These are phyloP conservation scores for Globisporangium viniferum DNA, from an alignment of 352 stramenopile genomes.

Conservation along the genomic window DNA sequence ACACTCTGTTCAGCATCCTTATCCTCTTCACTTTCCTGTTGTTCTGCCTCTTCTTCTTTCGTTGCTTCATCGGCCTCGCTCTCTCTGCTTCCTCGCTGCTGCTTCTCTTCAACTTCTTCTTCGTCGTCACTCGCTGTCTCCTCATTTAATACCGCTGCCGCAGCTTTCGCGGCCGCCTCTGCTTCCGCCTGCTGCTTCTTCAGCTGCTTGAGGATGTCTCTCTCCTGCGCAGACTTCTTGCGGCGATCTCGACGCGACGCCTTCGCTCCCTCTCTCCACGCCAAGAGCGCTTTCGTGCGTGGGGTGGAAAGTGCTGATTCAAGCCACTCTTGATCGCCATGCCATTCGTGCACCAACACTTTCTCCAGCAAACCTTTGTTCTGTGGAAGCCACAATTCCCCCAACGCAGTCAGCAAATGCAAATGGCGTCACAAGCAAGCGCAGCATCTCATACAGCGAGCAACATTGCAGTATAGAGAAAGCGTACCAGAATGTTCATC, in stretches of 20 bases:
- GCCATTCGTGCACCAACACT: conserved; percentile 69
- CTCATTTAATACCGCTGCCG: conserved; percentile 5
- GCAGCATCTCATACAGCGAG: background rate
- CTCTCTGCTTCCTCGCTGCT: background rate
- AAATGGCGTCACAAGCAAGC: background rate
- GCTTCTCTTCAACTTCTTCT: conserved; percentile 9
- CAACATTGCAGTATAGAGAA: background rate
- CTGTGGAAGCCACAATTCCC: conserved; percentile 12
- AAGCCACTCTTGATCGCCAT: conserved; percentile 55
- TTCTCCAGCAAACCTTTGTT: conserved; percentile 56
- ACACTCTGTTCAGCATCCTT: background rate
- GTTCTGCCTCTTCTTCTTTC: background rate
- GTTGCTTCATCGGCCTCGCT: background rate
- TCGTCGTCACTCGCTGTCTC: background rate
- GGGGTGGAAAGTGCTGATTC: conserved; percentile 42
- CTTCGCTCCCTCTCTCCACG: conserved; percentile 69
- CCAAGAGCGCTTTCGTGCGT: conserved; percentile 56
- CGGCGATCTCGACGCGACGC: conserved; percentile 48
- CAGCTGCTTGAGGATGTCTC: conserved; percentile 22
- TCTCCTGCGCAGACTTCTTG: conserved; percentile 57
- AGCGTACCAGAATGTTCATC: conserved; percentile 73
- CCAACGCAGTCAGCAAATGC: background rate
- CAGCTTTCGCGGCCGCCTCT: conserved; percentile 18
- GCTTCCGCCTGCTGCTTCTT: conserved; percentile 40
- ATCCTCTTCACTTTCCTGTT: background rate